Base-by-base conservation (phyloP, 2,329 filamentous ascomycete species). In the Apiospora rasikravindrae region DNA sequence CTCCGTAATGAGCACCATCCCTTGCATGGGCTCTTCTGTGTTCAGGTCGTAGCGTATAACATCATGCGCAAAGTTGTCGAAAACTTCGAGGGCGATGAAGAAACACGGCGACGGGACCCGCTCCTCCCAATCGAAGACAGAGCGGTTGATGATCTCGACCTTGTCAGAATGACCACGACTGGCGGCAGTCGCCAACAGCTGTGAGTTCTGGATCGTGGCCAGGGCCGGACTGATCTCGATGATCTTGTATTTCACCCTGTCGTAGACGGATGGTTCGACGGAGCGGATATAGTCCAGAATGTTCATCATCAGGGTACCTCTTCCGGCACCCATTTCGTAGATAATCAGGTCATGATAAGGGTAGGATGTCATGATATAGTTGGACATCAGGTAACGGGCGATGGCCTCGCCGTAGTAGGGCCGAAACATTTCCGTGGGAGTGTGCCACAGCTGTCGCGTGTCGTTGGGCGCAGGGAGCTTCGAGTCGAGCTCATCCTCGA, bases 21-120 rank as follows among this genome's bases (percentile, higher is more conserved):
- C 95, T 84, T 99, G 97, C 71, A 98, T 88, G 0, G 96, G 93
- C 76, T 92, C 86, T 80, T 94, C 93, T 14, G 95, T 97, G 73
- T 87, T 83, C 14, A 92, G 87, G 83, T 98, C 93, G 84, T 98
- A 99, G 75, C 97, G 95, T 74, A 99, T 91, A 73, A 92, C 89
- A 84, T 99, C 96, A 85, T 99, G 97, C 47, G 94, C 92, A 81
- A 99, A 98, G 84, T 99, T 99, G 86, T 99, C 96, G 79, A 98
- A 98, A 76, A 99, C 96, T 83, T 99, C 96, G 83, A 99, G 93
- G 64, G 96, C 96, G 57, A 99, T 89, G 86, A 99, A 98, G 87
- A 97, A 99, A 85, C 96, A 98, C 0, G 96, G 96, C 2, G 92
- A 93, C 11, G 94, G 92, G n/a, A 98, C 94, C 76, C 93, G 94